Conservation (phyloP, 2,329 filamentous ascomycete species). For the Pyrenophora tritici-repentis region DNA sequence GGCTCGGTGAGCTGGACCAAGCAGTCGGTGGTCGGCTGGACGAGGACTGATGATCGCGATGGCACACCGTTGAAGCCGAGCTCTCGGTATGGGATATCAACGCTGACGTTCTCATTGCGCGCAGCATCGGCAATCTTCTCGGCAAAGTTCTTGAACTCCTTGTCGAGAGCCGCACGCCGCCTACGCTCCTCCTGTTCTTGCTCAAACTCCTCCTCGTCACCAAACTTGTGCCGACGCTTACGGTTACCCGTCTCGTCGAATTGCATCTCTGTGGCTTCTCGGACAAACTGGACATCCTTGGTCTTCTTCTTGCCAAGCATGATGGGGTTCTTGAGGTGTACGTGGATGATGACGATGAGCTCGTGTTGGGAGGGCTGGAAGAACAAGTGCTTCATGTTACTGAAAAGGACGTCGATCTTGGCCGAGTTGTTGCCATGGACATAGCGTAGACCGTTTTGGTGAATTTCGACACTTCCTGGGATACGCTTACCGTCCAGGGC, state of each 20-base stretch:
- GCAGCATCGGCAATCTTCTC: conserved; percentile 98
- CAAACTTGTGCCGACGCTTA: conserved; percentile 95
- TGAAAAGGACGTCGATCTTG: conserved; percentile 91
- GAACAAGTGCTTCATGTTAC: conserved; percentile 97
- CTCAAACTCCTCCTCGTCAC: conserved; percentile 98
- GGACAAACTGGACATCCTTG: conserved; percentile 97
- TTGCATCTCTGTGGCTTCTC: conserved; percentile 96
- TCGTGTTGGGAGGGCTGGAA: conserved; percentile 98
- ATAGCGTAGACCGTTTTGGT: conserved; percentile 98
- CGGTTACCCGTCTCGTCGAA: conserved; percentile 98
- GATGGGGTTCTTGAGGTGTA: conserved; percentile 97
- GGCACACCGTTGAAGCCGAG: conserved; percentile 97
- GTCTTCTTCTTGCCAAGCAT: conserved; percentile 99
- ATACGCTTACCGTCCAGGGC: conserved; percentile 97
- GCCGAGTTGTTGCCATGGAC: conserved; percentile 76
- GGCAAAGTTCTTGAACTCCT: conserved; percentile 93
- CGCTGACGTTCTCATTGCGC: conserved; percentile 85
- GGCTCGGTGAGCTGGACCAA: conserved; percentile 96
- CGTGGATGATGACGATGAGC: conserved; percentile 95
- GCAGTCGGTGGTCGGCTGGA: conserved; percentile 95
- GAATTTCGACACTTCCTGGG: conserved; percentile 93
- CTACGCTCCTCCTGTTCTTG: conserved; percentile 96
- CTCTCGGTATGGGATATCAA: conserved; percentile 96
- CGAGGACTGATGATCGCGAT: conserved; percentile 91
- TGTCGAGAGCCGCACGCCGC: conserved; percentile 87